These are phyloP conservation scores for Fusarium sp. DNA, from an alignment of 2,329 filamentous ascomycete genomes.

Conservation along the genomic window DNA sequence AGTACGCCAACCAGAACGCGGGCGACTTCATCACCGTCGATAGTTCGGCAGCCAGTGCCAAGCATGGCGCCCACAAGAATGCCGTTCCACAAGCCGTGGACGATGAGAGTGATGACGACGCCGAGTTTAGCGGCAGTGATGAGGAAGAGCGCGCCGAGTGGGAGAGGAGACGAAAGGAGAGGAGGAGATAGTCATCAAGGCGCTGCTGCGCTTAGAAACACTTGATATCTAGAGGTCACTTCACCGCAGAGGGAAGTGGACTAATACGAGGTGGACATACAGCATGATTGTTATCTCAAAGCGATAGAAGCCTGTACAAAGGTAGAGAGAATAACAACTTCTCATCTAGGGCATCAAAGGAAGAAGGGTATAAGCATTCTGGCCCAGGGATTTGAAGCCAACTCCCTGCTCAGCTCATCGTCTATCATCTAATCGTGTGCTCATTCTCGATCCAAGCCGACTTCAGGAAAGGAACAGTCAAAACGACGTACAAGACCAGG, in stretches of 20 bases:
- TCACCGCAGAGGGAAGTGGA: constrained; percentile 19
- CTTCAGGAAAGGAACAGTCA: background rate
- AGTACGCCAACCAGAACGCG: constrained; percentile 71
- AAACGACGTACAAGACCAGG: constrained; percentile 15
- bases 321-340: constrained; percentile 42
- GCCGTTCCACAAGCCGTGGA: constrained; percentile 29
- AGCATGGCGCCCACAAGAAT: constrained; percentile 11
- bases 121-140: constrained; percentile 73
- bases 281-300: constrained; percentile 34
- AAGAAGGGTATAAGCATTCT: constrained; percentile 37
- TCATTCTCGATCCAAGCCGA: background rate
- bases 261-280: constrained; percentile 30
- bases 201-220: constrained; percentile 15
- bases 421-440: constrained; percentile 26
- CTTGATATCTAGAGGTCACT: constrained; percentile 27
- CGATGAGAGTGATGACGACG: constrained; percentile 63
- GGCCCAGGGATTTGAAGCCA: constrained; percentile 10
- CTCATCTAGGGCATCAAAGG: constrained; percentile 36
- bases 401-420: constrained; percentile 18
- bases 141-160: constrained; percentile 73
- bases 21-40: constrained; percentile 66
- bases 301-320: constrained; percentile 44
- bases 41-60: constrained; percentile 19
- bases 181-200: constrained; percentile 40
- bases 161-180: constrained; percentile 64